Percentiles rank a stretch among this genome's conserved stretches.
These are phyloP conservation scores for Periconia sp. DNA, from an alignment of 2,329 filamentous ascomycete species.

Conservation along the genomic window DNA sequence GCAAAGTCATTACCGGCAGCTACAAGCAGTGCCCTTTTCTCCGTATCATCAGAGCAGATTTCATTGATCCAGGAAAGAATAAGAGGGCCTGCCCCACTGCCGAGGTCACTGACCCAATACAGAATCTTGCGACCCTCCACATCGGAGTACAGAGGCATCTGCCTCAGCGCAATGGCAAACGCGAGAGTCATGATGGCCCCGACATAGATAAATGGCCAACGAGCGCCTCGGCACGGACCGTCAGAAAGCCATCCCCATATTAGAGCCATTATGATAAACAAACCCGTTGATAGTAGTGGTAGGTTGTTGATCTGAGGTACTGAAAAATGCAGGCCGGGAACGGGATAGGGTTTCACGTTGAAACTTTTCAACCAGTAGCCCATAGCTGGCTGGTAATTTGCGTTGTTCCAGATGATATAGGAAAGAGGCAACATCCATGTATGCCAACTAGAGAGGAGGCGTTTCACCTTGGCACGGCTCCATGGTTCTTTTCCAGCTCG, in stretches of 20 bases:
- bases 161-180: neutral
- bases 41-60: conserved; percentile 3
- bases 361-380: conserved; percentile 2
- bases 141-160: conserved; percentile 1
- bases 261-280: conserved; percentile 1
- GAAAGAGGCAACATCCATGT: neutral
- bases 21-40: neutral
- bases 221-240: conserved; percentile 1
- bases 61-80: conserved; percentile 4
- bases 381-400: neutral
- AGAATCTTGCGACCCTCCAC: conserved; percentile 1
- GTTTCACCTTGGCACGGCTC: neutral
- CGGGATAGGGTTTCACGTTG: conserved; percentile 2
- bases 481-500: conserved; percentile 1
- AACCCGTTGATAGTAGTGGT: neutral
- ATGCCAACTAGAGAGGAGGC: conserved; percentile 1
- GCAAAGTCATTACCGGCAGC: conserved; percentile 2
- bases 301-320: conserved; percentile 3
- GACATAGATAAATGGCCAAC: conserved; percentile 4
- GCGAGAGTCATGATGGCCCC: conserved; percentile 1
- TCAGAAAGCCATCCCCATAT: conserved; percentile 2
- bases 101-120: conserved; percentile 2
- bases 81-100: conserved; percentile 1
- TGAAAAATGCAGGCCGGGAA: conserved; percentile 1
- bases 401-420: conserved; percentile 5